These are phyloP conservation scores for Chalaropsis ovoidea DNA, from an alignment of 2,329 filamentous ascomycete genomes.

Conservation along the genomic window DNA sequence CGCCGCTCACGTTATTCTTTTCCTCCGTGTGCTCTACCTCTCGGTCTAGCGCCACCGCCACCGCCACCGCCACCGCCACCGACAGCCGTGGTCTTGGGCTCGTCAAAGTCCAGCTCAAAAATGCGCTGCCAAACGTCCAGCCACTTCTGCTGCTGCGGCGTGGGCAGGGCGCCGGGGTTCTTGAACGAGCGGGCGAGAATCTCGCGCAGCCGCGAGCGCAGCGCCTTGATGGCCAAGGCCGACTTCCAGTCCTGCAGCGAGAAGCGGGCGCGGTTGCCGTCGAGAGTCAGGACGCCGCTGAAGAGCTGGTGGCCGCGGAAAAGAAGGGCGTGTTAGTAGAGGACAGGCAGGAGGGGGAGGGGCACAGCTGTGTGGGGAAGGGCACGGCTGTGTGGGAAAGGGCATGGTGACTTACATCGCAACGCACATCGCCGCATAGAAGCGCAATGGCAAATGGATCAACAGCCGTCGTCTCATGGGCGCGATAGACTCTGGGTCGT, in stretches of 20 bases:
- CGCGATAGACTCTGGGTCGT: conserved; percentile 62
- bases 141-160: conserved; percentile 61
- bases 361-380: neutral
- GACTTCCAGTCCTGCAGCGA: conserved; percentile 80
- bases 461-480: conserved; percentile 74
- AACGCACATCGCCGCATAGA: conserved; percentile 79
- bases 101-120: conserved; percentile 35
- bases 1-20: neutral
- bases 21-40: neutral
- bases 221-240: conserved; percentile 75
- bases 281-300: conserved; percentile 74
- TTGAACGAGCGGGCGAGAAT: conserved; percentile 63
- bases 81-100: neutral
- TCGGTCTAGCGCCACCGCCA: neutral
- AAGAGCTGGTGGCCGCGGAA: conserved; percentile 50
- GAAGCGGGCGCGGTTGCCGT: conserved; percentile 79
- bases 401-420: conserved; percentile 49
- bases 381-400: neutral
- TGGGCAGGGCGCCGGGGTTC: conserved; percentile 51
- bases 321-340: conserved; percentile 14
- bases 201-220: conserved; percentile 64
- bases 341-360: neutral
- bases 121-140: conserved; percentile 63
- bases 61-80: neutral
- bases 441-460: conserved; percentile 76